Evolutionary conservation across 2,329 filamentous ascomycete species (phyloP).

Genomic region (Colletotrichum lindemuthianum): DNA sequence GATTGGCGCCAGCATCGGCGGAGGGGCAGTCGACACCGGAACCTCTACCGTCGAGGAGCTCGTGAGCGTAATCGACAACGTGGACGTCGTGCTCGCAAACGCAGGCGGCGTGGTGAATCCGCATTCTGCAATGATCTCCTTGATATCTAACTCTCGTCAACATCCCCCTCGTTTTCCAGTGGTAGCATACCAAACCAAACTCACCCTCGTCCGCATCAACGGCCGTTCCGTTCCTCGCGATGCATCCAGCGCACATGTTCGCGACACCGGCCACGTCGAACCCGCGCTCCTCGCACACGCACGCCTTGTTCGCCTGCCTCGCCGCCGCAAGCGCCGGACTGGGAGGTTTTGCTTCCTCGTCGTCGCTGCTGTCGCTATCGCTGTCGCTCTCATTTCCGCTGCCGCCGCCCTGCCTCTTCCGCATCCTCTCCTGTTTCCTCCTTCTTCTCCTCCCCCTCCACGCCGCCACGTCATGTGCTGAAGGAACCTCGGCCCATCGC

Average conservation of each 20-base stretch:
- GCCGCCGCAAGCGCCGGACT: not conserved
- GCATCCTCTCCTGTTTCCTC: not conserved
- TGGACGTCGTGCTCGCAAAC: not conserved
- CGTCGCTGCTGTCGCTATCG: not conserved
- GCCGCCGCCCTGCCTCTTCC: conserved; percentile 3
- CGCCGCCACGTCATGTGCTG: not conserved
- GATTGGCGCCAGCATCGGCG: not conserved
- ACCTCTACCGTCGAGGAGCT: not conserved
- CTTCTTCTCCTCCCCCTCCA: not conserved
- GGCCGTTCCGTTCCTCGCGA: conserved; percentile 13
- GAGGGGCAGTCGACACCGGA: not conserved
- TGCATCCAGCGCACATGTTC: conserved; percentile 10
- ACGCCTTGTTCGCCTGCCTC: conserved; percentile 1
- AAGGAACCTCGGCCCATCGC: not conserved
- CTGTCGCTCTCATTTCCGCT: not conserved
- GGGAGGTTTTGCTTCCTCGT: not conserved
- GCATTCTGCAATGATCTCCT: conserved; percentile 27
- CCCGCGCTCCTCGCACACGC: conserved; percentile 21
- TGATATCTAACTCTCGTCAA: conserved; percentile 6
- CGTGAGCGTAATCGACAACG: too few relatives aligned
- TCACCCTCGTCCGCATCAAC: conserved; percentile 22
- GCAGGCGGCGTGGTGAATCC: conserved; percentile 15
- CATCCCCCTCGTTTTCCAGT: not conserved
- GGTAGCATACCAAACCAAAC: not conserved
- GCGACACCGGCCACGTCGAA: conserved; percentile 17